Conservation (phyloP, 139 green algal species). For the Tetraselmis chui region DNA sequence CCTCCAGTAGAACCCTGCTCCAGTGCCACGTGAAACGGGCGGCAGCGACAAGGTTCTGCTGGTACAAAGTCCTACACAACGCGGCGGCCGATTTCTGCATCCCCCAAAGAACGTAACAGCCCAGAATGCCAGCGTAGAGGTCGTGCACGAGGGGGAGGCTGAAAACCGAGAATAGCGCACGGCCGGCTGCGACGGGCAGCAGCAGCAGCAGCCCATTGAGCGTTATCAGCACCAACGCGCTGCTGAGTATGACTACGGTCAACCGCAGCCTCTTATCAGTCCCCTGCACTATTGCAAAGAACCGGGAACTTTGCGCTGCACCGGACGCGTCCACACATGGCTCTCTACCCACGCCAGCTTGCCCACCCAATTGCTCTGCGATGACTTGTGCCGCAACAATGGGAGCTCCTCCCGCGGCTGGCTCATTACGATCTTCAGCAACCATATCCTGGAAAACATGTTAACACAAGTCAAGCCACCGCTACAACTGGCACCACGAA, state of each 20-base stretch:
- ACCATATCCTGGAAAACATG: too few species aligned
- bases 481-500: too few species aligned
- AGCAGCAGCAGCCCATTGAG: background rate
- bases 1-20: background rate
- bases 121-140: constrained; percentile 29
- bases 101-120: constrained; percentile 37
- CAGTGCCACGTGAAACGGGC: background rate
- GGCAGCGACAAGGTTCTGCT: constrained; percentile 2
- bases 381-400: too few species aligned
- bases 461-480: too few species aligned
- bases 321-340: too few species aligned
- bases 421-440: too few species aligned
- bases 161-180: background rate
- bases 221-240: background rate
- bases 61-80: background rate
- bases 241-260: background rate
- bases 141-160: constrained; percentile 21
- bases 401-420: too few species aligned
- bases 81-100: background rate
- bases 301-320: too few species aligned
- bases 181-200: background rate
- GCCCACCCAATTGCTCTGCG: too few species aligned
- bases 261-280: background rate
- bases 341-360: too few species aligned
- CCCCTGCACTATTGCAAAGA: too few species aligned